Evolutionary conservation across 805 yeast species (phyloP), one percentile per base, ranked within the genome.

Genomic region (Lipomyces kockii): DNA sequence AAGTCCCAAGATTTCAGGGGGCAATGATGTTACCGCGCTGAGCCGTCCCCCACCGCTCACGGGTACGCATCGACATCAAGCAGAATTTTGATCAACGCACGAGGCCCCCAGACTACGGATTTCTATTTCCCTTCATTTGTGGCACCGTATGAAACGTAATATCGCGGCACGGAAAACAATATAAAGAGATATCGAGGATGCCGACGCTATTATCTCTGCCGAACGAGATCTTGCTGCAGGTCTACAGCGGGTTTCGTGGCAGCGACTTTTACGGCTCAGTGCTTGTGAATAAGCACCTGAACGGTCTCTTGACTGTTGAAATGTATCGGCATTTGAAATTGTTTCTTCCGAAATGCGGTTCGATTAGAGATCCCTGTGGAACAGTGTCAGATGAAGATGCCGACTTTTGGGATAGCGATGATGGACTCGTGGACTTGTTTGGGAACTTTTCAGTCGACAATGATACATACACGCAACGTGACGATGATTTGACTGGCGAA

Each of bases 261-360:
- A 65, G 70, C 27, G 72, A 70, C 25, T 67, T 67, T 49, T 62
- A 69, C 46, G 70, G 72, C 51, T 22, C 61, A 3, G 68, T 68
- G 49, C 67, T 68, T 14, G 72, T 69, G 29, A 67, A 67, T 34
- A 63, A 60, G 55, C 68, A 53, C 12, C 43, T 70, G 58, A 62
- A 68, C 37, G 52, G 43, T 35, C 60, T 70, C 32, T 58, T 70
- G 17, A 67, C 71, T 7, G 12, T 27, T 4, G 63, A 65, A 39
- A 70, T 70, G 72, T 70, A 69, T 34, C 66, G 67, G 51, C 64
- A 63, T 43, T 46, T 69, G 39, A 56, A 53, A 53, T 58, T 69
- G 14, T 62, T 58, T 39, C 54, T 69, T 22, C 72, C 71, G 5
- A 54, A n/a, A n/a, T 52, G 39, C 35, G 55, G 56, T 46, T 12